Conservation (phyloP, 768 basidiomycete genomes). For the Suillus variegatus region DNA sequence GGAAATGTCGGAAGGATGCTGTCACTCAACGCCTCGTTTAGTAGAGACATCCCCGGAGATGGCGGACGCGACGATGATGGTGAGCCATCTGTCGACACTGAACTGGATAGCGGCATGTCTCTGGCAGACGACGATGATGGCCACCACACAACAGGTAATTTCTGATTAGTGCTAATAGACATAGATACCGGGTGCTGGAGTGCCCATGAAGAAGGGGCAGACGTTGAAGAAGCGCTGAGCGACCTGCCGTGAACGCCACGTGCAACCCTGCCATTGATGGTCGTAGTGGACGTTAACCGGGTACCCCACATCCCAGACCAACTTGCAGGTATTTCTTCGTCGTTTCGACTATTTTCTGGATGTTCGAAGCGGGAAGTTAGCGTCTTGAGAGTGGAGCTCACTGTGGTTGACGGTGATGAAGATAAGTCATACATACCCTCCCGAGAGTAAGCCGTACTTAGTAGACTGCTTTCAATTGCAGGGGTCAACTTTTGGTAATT, state of each 20-base stretch:
- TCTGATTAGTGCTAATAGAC: background rate
- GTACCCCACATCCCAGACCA: slow-evolving; percentile 1
- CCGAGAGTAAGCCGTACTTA: background rate
- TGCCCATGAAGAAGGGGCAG: slow-evolving; percentile 3
- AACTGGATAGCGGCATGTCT: background rate
- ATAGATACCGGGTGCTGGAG: slow-evolving; percentile 3
- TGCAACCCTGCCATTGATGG: slow-evolving; percentile 3
- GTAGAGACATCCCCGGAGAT: slow-evolving; percentile 40
- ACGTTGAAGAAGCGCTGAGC: slow-evolving; percentile 5
- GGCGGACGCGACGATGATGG: slow-evolving; percentile 29
- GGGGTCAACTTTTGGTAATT: background rate
- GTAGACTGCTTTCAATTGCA: too few species aligned
- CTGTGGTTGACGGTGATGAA: background rate
- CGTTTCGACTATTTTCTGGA: background rate
- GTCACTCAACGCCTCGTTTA: slow-evolving; percentile 50
- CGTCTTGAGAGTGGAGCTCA: background rate
- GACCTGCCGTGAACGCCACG: slow-evolving; percentile 8
- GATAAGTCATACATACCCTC: background rate
- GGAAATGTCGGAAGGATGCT: slow-evolving; percentile 41
- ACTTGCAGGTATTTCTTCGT: slow-evolving; percentile 3
- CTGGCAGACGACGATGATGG: slow-evolving; percentile 4
- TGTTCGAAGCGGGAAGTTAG: background rate
- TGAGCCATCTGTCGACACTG: slow-evolving; percentile 1
- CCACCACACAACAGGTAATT: slow-evolving; percentile 7
- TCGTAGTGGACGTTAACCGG: background rate